Evolutionary conservation across 192 early-diverging fungal species (phyloP), one percentile per base, ranked within the genome.

Genomic region (Geranomyces michiganensis): DNA sequence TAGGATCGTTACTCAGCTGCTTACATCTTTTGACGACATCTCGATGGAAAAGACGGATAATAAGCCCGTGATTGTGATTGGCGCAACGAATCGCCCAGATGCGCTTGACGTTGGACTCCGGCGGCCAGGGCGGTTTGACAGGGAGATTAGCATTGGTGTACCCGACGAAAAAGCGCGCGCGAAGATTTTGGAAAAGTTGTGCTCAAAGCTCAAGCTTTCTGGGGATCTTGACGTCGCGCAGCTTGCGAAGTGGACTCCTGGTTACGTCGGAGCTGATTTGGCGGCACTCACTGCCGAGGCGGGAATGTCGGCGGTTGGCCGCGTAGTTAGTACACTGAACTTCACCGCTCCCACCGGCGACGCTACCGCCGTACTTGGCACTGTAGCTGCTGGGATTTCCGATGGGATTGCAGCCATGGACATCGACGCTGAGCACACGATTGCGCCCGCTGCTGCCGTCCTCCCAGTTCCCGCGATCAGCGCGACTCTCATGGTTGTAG

Each of bases 211-310:
- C 44, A 83, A 87, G 15, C 71, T 98, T 13, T 78, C 89, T 1
- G 95, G 94, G 22, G 89, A 92, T 49, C 90, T 99, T 80, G 92
- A 96, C 76, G 89, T 90, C 61, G 75, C 76, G 26, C 82, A 85
- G 56, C 82, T 99, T 32, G 96, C 97, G 22, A 94, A 92, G 67
- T 71, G 90, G 72, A 98, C 97, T 1, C 97, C 97, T 21, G 97
- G 97, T 12, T 99, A 94, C 82, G 97, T 99, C 4, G 97, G 97
- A 46, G 97, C 96, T 9, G 97, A 99, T 87, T 80, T 99, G 56
- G 93, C 91, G 48, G 95, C 96, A 0, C 76, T 99, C 65, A 92
- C 91, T 0, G 83, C 92, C 3, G 90, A 94, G 21, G 97, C 97
- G 0, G 96, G 96, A 45, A 88, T 93, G 79, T 88, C 93, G 65